Conservation (phyloP, 495 filamentous ascomycete genomes). For the Terfezia claveryi region DNA sequence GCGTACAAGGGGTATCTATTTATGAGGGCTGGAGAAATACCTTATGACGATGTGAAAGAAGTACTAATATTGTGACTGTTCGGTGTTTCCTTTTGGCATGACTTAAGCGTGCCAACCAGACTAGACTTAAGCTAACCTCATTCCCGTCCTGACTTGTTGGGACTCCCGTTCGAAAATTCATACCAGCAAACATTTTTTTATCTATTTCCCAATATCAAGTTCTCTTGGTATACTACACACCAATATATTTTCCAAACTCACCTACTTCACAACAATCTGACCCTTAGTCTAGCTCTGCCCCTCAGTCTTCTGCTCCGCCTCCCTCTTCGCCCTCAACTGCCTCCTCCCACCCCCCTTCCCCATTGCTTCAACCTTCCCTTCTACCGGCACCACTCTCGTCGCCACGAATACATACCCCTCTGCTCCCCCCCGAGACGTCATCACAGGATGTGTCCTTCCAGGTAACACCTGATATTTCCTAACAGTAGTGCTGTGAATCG, state of each 20-base stretch:
- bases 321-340: conserved; percentile 25
- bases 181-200: too few species aligned
- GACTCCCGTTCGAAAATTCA: too few species aligned
- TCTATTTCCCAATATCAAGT: too few species aligned
- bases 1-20: neutral
- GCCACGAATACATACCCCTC: conserved; percentile 82
- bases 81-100: neutral
- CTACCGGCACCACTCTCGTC: conserved; percentile 53
- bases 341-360: conserved; percentile 39
- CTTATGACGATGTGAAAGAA: neutral
- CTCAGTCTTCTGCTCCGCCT: conserved; percentile 14
- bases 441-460: conserved; percentile 76
- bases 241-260: too few species aligned
- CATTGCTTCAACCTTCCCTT: conserved; percentile 57
- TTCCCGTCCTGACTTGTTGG: too few species aligned
- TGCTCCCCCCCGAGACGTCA: conserved; percentile 68
- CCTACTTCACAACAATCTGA: neutral
- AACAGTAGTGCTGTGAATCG: conserved; percentile 52
- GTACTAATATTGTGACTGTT: neutral
- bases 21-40: neutral
- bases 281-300: neutral
- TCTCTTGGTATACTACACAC: too few species aligned
- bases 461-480: conserved; percentile 78
- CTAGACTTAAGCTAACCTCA: neutral
- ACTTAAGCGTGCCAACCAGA: too few species aligned